Evolutionary conservation across 2,329 filamentous ascomycete species (phyloP).

Genomic region (Colletotrichum simmondsii): DNA sequence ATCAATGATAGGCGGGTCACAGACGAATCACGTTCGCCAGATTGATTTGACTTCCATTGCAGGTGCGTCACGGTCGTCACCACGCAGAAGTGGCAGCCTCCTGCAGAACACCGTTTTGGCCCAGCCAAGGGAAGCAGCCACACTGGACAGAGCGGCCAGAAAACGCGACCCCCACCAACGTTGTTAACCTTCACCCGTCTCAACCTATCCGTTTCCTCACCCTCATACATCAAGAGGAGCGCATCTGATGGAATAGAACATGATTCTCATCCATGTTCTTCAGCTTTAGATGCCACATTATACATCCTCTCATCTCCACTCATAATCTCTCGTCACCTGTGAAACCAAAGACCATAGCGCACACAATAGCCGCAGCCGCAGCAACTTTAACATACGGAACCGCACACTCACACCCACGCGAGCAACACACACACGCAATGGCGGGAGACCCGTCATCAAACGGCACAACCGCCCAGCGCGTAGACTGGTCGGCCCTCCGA

Average conservation of each 20-base stretch:
- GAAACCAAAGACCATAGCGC: neutral
- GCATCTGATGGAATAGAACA: neutral
- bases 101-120: neutral
- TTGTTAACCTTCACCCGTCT: neutral
- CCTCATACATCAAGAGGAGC: too few relatives aligned
- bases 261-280: neutral
- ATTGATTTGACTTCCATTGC: neutral
- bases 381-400: neutral
- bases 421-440: neutral
- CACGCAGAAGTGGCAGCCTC: neutral
- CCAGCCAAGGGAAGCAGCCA: neutral
- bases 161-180: neutral
- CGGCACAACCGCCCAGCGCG: neutral
- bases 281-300: neutral
- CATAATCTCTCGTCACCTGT: neutral
- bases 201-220: neutral
- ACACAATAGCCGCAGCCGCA: neutral
- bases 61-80: neutral
- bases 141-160: neutral
- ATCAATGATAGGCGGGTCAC: neutral
- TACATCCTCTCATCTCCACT: neutral
- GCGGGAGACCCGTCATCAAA: neutral
- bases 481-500: constrained; percentile 49
- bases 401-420: neutral
- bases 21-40: neutral